Evolutionary conservation across 108 stramenopile genomes (phyloP).

Genomic region (Cafeteria roenbergensis): DNA sequence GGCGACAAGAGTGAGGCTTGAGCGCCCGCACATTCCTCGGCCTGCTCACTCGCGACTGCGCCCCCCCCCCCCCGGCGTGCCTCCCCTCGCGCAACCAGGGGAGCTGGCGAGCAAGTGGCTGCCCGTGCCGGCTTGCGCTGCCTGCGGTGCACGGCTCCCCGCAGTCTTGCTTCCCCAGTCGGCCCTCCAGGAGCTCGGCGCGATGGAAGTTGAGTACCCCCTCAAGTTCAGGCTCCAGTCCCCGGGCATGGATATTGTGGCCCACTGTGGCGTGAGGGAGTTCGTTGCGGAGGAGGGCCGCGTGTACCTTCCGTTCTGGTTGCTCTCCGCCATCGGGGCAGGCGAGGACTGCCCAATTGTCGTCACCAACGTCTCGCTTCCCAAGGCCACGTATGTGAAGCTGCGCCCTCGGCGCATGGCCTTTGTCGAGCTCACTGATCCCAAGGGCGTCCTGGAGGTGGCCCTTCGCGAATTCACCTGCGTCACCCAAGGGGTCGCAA

Average conservation of each 20-base stretch:
- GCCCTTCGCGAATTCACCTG: constrained; percentile 84
- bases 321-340: constrained; percentile 87
- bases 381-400: constrained; percentile 91
- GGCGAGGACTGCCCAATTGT: constrained; percentile 76
- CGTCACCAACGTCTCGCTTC: constrained; percentile 76
- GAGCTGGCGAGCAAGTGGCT: neutral
- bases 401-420: constrained; percentile 94
- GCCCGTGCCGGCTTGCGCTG: neutral
- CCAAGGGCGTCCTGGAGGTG: constrained; percentile 87
- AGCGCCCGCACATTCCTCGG: neutral
- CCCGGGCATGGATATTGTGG: constrained; percentile 42
- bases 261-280: constrained; percentile 92
- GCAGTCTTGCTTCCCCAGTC: neutral
- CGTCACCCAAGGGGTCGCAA: constrained; percentile 88
- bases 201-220: constrained; percentile 44
- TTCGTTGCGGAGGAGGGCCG: constrained; percentile 96
- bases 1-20: neutral
- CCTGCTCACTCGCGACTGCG: neutral
- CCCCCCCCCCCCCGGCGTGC: neutral
- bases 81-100: neutral
- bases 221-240: constrained; percentile 36
- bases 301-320: constrained; percentile 96
- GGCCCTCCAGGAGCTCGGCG: neutral
- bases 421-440: constrained; percentile 94
- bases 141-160: neutral